Percentiles rank a stretch among this genome's conserved stretches.
Conservation (phyloP, 257 asterid species). For the Haberlea rhodopensis region DNA sequence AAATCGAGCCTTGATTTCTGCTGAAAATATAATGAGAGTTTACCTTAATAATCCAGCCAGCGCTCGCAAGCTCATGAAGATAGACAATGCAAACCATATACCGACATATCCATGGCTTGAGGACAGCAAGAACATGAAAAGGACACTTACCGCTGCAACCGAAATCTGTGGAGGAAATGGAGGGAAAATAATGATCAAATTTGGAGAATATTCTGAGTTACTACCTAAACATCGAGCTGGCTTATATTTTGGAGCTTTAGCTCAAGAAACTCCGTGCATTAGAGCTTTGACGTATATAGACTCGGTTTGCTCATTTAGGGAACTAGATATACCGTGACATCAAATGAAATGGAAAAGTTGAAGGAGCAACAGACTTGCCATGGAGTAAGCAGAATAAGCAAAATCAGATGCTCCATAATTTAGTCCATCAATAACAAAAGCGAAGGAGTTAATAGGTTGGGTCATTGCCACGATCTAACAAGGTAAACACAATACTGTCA, state of each 20-base stretch:
- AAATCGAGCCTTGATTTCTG: not conserved
- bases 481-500: constrained; percentile 4
- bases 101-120: constrained; percentile 42
- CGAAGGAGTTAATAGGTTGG: constrained; percentile 52
- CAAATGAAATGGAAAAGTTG: not conserved
- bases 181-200: not conserved
- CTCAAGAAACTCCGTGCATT: too few relatives aligned
- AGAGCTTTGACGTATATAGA: too few relatives aligned
- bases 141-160: constrained; percentile 34
- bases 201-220: not conserved
- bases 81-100: constrained; percentile 41
- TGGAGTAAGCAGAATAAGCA: constrained; percentile 48
- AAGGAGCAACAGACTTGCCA: constrained; percentile 36
- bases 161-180: constrained; percentile 27
- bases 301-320: not conserved
- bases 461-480: constrained; percentile 48
- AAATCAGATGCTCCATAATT: constrained; percentile 59
- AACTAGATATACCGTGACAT: not conserved
- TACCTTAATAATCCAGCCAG: constrained; percentile 46
- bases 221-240: not conserved
- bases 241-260: not conserved
- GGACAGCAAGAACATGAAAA: constrained; percentile 31
- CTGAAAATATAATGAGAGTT: not conserved
- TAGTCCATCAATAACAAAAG: constrained; percentile 55
- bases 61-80: constrained; percentile 49